Percentiles rank a stretch among this genome's conserved stretches.
Evolutionary conservation across 1,284 basidiomycete genomes (phyloP).

Genomic region (Marasmius sp.): DNA sequence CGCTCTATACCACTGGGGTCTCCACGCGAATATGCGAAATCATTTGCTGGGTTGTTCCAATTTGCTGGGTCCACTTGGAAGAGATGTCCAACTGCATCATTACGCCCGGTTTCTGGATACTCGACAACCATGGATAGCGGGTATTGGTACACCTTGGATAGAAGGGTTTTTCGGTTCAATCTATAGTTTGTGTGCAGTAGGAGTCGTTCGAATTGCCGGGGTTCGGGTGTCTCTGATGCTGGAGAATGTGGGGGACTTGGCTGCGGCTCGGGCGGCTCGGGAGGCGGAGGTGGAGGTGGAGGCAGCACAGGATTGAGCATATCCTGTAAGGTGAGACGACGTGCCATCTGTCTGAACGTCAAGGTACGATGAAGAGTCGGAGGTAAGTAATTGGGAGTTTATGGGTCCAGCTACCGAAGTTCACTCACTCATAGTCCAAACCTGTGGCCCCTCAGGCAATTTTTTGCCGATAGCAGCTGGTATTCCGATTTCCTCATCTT

Average conservation of each 20-base stretch:
- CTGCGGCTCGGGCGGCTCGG: background rate
- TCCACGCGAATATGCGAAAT: conserved; percentile 12
- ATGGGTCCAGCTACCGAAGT: too few species aligned
- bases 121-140: background rate
- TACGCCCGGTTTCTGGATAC: conserved; percentile 3
- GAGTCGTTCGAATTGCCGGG: background rate
- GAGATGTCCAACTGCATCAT: conserved; percentile 8
- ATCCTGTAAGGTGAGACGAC: background rate
- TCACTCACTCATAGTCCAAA: too few species aligned
- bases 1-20: background rate
- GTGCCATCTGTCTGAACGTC: too few species aligned
- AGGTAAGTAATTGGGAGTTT: too few species aligned
- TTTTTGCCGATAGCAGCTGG: too few species aligned
- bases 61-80: conserved; percentile 2
- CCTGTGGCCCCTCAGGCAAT: too few species aligned
- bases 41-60: conserved; percentile 6
- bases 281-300: background rate
- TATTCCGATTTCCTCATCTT: too few species aligned
- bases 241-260: background rate
- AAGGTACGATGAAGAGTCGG: too few species aligned
- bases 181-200: background rate
- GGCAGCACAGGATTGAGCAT: background rate
- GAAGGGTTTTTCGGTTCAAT: background rate
- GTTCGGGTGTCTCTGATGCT: background rate
- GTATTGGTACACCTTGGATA: background rate